Base-by-base conservation (phyloP, 2,329 filamentous ascomycete genomes). In the Pseudogymnoascus sp. region DNA sequence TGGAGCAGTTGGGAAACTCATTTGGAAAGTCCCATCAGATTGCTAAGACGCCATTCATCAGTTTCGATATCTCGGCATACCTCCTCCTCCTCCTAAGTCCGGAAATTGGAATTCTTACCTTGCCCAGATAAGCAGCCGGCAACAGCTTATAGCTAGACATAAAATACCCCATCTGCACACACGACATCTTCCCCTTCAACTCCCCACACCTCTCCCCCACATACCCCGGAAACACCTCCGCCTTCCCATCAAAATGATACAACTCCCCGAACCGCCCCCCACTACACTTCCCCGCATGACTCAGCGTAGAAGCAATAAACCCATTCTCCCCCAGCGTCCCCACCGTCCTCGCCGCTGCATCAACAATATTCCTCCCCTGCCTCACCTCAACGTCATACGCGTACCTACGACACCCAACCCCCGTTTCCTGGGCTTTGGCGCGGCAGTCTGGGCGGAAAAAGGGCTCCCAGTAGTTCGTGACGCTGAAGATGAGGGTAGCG, bases 391-490 rank as follows among this genome's bases (percentile, higher is more conserved):
- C 71, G 0, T 81, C 74, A 65, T 80, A 81, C 0, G 79, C 79
- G 64, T 76, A 79, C 63, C 71, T 71, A 10, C 79, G 75, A 66
- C 76, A 78, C 0, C 74, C 76, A 14, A 80, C 71, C 4, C 77
- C 78, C 11, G 71, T 67, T 34, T 75, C 73, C 3, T 69, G 64
- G 2, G 77, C 79, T 61, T 73, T 73, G 21, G 72, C 68, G 11
- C 77, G 76, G 64, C 74, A 77, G 65, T 79, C 77, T 0, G 77
- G 74, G 2, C 77, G 73, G 69, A 78, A 77, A 68, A 81, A 81
- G 2, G 78, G 78, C 62, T 80, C 77, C 80, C 79, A 85, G 72
- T 81, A 85, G 66, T 85, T 78, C 0, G 82, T 85, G 60, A 83
- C 79, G 65, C 76, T 76, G 72, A 84, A 85, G 65, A 85, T 82